These are phyloP conservation scores for Dothistroma pini DNA, from an alignment of 2,329 filamentous ascomycete genomes.

Conservation along the genomic window DNA sequence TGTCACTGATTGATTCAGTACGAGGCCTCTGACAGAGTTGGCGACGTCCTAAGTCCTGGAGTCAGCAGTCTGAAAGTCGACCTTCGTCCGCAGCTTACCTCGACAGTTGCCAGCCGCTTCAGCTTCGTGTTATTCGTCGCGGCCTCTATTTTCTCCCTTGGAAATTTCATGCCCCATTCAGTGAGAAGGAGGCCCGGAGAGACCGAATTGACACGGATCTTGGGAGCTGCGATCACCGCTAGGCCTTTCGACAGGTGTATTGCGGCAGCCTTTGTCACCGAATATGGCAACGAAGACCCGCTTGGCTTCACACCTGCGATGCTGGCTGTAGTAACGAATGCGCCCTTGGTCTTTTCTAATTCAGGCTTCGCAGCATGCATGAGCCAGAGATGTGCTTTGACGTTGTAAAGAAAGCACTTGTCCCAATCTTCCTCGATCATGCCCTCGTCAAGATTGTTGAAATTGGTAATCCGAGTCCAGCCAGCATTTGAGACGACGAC, in stretches of 20 bases:
- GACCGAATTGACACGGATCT: slow-evolving; percentile 58
- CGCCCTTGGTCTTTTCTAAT: slow-evolving; percentile 56
- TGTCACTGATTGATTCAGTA: slow-evolving; percentile 49
- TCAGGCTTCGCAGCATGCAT: slow-evolving; percentile 54
- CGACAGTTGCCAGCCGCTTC: slow-evolving; percentile 53
- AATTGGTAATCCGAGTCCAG: slow-evolving; percentile 32
- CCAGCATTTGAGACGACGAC: slow-evolving; percentile 44
- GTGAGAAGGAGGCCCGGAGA: slow-evolving; percentile 50
- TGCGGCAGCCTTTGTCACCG: slow-evolving; percentile 38
- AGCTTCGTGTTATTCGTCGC: slow-evolving; percentile 44
- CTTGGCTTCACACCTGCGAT: slow-evolving; percentile 61
- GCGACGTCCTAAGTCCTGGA: slow-evolving; percentile 45
- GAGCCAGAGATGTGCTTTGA: slow-evolving; percentile 60
- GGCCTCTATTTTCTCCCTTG: slow-evolving; percentile 43
- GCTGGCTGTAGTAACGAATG: slow-evolving; percentile 62
- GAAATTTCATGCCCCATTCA: slow-evolving; percentile 49
- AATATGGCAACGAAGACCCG: slow-evolving; percentile 54
- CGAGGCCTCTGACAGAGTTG: slow-evolving; percentile 51
- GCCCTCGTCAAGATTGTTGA: slow-evolving; percentile 36
- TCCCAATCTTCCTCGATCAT: slow-evolving; percentile 39
- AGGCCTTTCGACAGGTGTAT: slow-evolving; percentile 56
- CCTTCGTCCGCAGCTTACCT: slow-evolving; percentile 33
- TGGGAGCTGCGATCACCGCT: slow-evolving; percentile 52
- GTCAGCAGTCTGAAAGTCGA: slow-evolving; percentile 13
- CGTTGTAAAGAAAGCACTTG: slow-evolving; percentile 52